Evolutionary conservation across 2,329 filamentous ascomycete genomes (phyloP).

Genomic region (Venturia aucupariae): DNA sequence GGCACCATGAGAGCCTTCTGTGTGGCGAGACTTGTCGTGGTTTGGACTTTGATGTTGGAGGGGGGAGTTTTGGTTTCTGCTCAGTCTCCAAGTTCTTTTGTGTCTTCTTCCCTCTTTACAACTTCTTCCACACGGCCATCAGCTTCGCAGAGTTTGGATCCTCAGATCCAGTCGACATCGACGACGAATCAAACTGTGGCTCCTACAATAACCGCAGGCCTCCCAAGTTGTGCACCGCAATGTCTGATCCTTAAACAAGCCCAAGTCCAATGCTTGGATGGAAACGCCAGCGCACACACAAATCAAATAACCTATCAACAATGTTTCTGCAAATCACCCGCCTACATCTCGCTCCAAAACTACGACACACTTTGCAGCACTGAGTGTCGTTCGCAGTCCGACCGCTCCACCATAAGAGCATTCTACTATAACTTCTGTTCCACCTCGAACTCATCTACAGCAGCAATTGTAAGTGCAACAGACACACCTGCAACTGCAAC

Average conservation of each 20-base stretch:
- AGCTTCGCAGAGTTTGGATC: not conserved
- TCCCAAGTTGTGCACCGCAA: not conserved
- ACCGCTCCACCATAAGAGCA: not conserved
- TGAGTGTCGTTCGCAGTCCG: not conserved
- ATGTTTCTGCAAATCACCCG: not conserved
- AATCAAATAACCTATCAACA: not conserved
- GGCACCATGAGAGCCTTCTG: not conserved
- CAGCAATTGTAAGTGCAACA: not conserved
- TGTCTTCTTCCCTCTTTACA: not conserved
- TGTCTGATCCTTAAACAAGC: not conserved
- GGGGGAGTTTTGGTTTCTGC: not conserved
- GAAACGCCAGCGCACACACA: not conserved
- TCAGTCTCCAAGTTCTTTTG: not conserved
- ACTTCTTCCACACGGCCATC: not conserved
- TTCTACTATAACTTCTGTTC: not conserved
- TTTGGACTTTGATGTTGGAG: not conserved
- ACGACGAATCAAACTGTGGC: not conserved
- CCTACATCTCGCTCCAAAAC: not conserved
- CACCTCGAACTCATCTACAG: not conserved
- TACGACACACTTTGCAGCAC: not conserved
- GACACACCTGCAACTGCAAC: not conserved
- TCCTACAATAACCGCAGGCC: not conserved
- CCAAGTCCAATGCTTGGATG: not conserved
- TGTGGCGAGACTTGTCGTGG: not conserved
- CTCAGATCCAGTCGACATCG: not conserved